A percentile compares a stretch with the other conserved stretches of the same genome.
phyloP scores from a whole-genome alignment of 768 basidiomycete genomes.

The Saitozyma sp. region DNA sequence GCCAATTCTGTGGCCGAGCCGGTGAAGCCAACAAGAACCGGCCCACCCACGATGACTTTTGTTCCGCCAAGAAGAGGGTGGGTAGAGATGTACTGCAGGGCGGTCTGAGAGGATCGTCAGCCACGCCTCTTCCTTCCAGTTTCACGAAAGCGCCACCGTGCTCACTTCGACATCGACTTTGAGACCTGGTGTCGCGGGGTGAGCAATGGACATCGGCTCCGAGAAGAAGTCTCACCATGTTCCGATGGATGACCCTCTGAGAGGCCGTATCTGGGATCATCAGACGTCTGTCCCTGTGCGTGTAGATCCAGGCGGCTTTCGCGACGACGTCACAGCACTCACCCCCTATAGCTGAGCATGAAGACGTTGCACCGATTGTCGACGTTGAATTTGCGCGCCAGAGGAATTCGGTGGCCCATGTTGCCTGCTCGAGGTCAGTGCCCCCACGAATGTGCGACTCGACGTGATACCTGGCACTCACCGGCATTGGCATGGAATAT shows the following conservation, averaged over 20 bases:
- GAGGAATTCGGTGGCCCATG: conserved; percentile 81
- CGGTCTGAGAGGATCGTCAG: conserved; percentile 47
- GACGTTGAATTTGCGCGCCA: conserved; percentile 76
- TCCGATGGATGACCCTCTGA: conserved; percentile 87
- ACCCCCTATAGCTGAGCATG: conserved; percentile 93
- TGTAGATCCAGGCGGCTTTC: conserved; percentile 2
- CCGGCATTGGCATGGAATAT: conserved; percentile 81
- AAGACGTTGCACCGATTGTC: conserved; percentile 89
- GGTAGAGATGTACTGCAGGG: conserved; percentile 68
- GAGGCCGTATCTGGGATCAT: conserved; percentile 68
- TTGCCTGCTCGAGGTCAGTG: conserved; percentile 33
- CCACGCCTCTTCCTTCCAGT: too few relatives aligned
- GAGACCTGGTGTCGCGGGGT: conserved; percentile 59
- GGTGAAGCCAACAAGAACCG: too few relatives aligned
- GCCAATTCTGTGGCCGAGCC: not conserved
- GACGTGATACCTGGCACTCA: conserved; percentile 20
- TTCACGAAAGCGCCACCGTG: not conserved
- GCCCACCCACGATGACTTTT: conserved; percentile 61
- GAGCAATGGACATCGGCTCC: not conserved
- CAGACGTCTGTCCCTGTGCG: conserved; percentile 5
- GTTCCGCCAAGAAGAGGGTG: conserved; percentile 68
- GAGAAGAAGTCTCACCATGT: conserved; percentile 59
- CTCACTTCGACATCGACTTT: conserved; percentile 80
- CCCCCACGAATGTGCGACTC: too few relatives aligned
- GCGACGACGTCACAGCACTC: conserved; percentile 39